Evolutionary conservation across 2,329 filamentous ascomycete species (phyloP).

Genomic region (Periconia digitata): DNA sequence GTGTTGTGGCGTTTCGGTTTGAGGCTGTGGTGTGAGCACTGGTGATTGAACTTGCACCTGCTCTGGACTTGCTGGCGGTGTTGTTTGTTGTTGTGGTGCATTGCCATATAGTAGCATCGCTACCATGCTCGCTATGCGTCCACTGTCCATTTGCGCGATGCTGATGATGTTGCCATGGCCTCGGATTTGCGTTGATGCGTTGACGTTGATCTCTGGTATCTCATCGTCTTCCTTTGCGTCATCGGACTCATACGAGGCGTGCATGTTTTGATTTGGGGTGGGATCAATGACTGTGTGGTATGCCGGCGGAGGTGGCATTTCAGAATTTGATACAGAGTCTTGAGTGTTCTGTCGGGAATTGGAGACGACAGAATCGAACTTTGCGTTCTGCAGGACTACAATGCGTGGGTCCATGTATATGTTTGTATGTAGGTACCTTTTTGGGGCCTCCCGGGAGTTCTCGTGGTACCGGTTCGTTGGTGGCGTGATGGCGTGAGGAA

Average conservation of each 20-base stretch:
- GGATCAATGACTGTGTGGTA: slow-evolving; percentile 34
- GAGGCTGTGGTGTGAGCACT: not conserved
- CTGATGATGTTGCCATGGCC: slow-evolving; percentile 39
- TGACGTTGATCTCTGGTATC: slow-evolving; percentile 36
- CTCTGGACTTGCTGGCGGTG: slow-evolving; percentile 2
- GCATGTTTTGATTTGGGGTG: slow-evolving; percentile 18
- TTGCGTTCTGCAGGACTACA: slow-evolving; percentile 22
- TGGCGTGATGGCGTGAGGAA: slow-evolving; percentile 37
- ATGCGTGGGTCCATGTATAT: slow-evolving; percentile 22
- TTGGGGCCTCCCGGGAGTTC: slow-evolving; percentile 12
- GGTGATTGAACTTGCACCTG: slow-evolving; percentile 3
- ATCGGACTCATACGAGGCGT: slow-evolving; percentile 20
- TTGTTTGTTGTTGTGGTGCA: slow-evolving; percentile 4
- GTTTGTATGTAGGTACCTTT: slow-evolving; percentile 3
- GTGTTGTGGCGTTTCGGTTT: not conserved
- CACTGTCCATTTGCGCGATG: slow-evolving; percentile 34
- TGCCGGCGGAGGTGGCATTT: slow-evolving; percentile 31
- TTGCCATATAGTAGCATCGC: slow-evolving; percentile 22
- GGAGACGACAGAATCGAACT: slow-evolving; percentile 10
- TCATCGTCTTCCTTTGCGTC: slow-evolving; percentile 13
- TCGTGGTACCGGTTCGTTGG: slow-evolving; percentile 20
- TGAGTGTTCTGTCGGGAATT: not conserved
- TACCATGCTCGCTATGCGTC: slow-evolving; percentile 30
- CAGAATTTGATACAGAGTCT: not conserved
- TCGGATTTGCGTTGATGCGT: slow-evolving; percentile 36